Conservation (phyloP, 352 stramenopile species). For the Phytophthora cryptogea region DNA sequence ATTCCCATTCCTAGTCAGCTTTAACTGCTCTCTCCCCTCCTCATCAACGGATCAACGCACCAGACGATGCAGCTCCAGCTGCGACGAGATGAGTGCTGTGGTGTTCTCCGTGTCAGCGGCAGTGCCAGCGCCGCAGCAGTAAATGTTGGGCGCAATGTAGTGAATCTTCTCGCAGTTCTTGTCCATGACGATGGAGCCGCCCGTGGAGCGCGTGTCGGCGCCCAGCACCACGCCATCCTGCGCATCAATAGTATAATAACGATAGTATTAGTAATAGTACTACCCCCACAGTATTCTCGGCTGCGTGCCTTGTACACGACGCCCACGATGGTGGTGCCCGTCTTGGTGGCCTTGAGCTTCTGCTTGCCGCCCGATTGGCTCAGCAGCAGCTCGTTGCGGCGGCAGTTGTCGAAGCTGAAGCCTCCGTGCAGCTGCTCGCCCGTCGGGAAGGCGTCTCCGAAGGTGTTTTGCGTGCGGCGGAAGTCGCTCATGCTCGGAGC, state of each 20-base stretch:
- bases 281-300: too few species aligned
- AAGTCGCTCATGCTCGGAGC: slow-evolving; percentile 74
- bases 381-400: slow-evolving; percentile 92
- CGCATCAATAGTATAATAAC: slow-evolving; percentile 1
- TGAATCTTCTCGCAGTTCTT: slow-evolving; percentile 99
- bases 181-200: slow-evolving; percentile 95
- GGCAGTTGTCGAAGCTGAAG: slow-evolving; percentile 94
- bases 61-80: slow-evolving; percentile 96
- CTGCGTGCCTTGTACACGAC: slow-evolving; percentile 92
- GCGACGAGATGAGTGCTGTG: slow-evolving; percentile 81
- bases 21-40: background rate
- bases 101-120: slow-evolving; percentile 97
- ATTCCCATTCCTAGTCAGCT: slow-evolving; percentile 7
- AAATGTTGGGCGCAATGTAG: slow-evolving; percentile 99
- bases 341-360: slow-evolving; percentile 91
- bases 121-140: slow-evolving; percentile 98
- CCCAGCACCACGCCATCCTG: slow-evolving; percentile 96
- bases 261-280: background rate
- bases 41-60: slow-evolving; percentile 46
- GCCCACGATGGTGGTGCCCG: slow-evolving; percentile 96
- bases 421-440: slow-evolving; percentile 66
- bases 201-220: slow-evolving; percentile 97
- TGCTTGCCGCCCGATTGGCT: slow-evolving; percentile 49
- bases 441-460: slow-evolving; percentile 68
- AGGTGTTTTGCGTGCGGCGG: slow-evolving; percentile 80